Evolutionary conservation across 768 basidiomycete genomes (phyloP).

Genomic region (Boletus sp.): DNA sequence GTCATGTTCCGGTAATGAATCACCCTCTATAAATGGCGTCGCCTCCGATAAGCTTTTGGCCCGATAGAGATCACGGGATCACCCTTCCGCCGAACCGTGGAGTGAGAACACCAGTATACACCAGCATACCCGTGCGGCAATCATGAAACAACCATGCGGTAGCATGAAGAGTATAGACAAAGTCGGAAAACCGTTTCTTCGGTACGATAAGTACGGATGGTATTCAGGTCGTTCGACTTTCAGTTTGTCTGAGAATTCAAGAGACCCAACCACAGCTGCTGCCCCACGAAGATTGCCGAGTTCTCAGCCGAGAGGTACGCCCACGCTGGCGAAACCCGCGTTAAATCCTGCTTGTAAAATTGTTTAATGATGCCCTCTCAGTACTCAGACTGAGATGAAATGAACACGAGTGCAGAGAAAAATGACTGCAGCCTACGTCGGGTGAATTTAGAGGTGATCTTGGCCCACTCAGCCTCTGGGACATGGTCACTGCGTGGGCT

Average conservation of each 20-base stretch:
- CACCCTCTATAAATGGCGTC: background rate
- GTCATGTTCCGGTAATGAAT: background rate
- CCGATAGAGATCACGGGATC: background rate
- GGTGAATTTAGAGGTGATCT: slow-evolving; percentile 64
- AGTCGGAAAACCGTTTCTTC: background rate
- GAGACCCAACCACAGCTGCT: slow-evolving; percentile 57
- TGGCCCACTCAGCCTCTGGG: slow-evolving; percentile 62
- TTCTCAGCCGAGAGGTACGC: slow-evolving; percentile 71
- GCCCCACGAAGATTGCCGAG: slow-evolving; percentile 76
- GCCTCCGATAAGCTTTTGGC: background rate
- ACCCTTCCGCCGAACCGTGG: background rate
- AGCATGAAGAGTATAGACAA: background rate
- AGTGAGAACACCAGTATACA: background rate
- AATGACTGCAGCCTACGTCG: slow-evolving; percentile 44
- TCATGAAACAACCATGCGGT: slow-evolving; percentile 1
- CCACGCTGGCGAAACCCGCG: slow-evolving; percentile 68
- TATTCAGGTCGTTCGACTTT: too few species aligned
- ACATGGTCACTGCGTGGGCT: slow-evolving; percentile 31
- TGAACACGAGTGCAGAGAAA: background rate
- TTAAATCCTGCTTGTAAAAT: slow-evolving; percentile 91
- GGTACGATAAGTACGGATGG: background rate
- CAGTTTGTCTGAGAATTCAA: slow-evolving; percentile 43
- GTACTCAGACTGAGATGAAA: slow-evolving; percentile 71
- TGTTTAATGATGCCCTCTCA: slow-evolving; percentile 90
- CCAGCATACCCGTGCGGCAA: background rate